Percentiles rank a stretch among this genome's conserved stretches.
Evolutionary conservation across 306 rosid genomes (phyloP).

Genomic region (Castanea sativa): DNA sequence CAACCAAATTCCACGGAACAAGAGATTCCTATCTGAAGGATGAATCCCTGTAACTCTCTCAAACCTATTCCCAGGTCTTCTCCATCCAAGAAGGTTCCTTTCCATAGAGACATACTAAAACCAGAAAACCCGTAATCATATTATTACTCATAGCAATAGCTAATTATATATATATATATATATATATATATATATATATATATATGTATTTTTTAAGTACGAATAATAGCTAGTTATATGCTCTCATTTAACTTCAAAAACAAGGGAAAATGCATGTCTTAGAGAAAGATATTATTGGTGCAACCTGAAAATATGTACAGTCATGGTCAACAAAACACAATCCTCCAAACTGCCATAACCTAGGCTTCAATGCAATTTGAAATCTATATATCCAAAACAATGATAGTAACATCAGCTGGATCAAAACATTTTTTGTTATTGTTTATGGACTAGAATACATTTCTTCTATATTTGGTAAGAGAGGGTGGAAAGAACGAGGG

Average conservation of each 20-base stretch:
- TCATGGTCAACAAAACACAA: background rate
- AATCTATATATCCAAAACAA: background rate
- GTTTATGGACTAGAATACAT: background rate
- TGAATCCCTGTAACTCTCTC: conserved; percentile 74
- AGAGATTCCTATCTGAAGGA: conserved; percentile 69
- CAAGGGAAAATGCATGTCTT: background rate
- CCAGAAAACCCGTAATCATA: conserved; percentile 10
- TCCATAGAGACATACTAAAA: conserved; percentile 68
- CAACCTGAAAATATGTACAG: background rate
- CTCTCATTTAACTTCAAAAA: background rate
- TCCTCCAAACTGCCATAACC: too few relatives aligned
- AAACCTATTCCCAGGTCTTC: conserved; percentile 61
- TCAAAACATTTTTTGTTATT: background rate
- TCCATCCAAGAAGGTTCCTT: conserved; percentile 76
- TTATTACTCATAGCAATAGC: background rate
- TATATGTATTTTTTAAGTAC: too few relatives aligned
- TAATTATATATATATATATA: background rate
- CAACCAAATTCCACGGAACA: conserved; percentile 61
- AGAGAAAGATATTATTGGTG: background rate
- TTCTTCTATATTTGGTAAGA: background rate
- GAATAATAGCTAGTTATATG: background rate
- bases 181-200: too few relatives aligned
- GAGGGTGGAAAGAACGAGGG: background rate
- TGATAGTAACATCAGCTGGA: background rate
- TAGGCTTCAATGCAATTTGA: background rate